phyloP scores from a whole-genome alignment of 2,329 filamentous ascomycete species.

The Talaromyces sp. region DNA sequence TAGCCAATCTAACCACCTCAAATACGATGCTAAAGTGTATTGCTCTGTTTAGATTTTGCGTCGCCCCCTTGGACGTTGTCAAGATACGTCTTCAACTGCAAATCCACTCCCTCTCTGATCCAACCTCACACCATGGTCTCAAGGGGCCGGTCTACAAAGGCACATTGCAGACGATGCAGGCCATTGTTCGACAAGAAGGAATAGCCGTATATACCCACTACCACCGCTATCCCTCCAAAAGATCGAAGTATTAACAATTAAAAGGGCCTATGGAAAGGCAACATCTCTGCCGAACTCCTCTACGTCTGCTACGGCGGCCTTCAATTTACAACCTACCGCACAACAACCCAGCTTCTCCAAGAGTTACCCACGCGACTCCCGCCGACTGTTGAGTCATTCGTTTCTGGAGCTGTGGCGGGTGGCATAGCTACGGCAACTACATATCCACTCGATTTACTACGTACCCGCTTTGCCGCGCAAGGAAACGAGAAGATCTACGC shows the following conservation, averaged over 20 bases:
- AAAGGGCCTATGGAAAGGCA: conserved; percentile 87
- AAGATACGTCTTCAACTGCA: conserved; percentile 98
- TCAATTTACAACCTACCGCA: conserved; percentile 87
- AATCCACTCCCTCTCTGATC: conserved; percentile 75
- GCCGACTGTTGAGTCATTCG: conserved; percentile 69
- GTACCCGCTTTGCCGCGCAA: conserved; percentile 95
- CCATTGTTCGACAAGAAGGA: conserved; percentile 77
- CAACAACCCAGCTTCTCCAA: conserved; percentile 64
- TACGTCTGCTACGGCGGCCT: conserved; percentile 86
- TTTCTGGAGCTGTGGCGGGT: conserved; percentile 78
- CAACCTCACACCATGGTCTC: conserved; percentile 54
- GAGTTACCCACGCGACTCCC: conserved; percentile 54
- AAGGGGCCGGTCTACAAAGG: conserved; percentile 60
- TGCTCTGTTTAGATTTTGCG: conserved; percentile 64
- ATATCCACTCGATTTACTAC: conserved; percentile 88
- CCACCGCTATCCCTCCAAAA: neutral
- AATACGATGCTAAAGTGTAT: neutral
- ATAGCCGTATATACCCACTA: conserved; percentile 51
- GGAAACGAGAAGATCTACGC: conserved; percentile 74
- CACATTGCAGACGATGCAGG: conserved; percentile 68
- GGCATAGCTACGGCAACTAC: conserved; percentile 76
- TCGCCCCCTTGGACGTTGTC: conserved; percentile 93
- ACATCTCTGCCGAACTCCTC: conserved; percentile 89
- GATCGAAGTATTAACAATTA: neutral
- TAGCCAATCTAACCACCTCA: neutral